Evolutionary conservation across 805 yeast genomes (phyloP), one percentile per base, ranked within the genome.

Genomic region (Yamadazyma akitaensis): DNA sequence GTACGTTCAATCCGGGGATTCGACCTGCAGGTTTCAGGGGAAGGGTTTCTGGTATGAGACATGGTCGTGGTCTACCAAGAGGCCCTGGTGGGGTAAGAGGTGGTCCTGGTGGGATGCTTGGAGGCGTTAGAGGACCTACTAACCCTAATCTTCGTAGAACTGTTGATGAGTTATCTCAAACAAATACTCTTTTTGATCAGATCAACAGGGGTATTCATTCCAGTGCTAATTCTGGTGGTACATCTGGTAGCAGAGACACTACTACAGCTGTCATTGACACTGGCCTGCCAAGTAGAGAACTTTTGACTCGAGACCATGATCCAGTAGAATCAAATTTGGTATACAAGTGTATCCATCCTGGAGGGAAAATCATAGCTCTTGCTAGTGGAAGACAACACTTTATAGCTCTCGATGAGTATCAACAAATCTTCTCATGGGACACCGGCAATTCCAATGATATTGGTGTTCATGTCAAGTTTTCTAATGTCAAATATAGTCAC

Each of bases 361-460:
- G 49, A 5, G 41, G 46, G 18, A 67, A 65, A 40, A 69, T 84
- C 41, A 57, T 73, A 2, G 70, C 79, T 7, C 70, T 84, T 2
- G 70, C 81, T 16, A 76, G 86, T 37, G 92, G 92, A 0, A 63
- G 92, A 51, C 66, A 76, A 25, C 89, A 84, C 60, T 74, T 84
- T 44, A 62, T 84, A 12, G 90, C 83, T 0, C 60, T 84, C 39
- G 86, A 82, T 51, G 63, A 70, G 11, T 40, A 62, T 1, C 73
- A 77, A 19, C 56, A 65, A 4, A 49, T 85, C 1, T 83, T 80
- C 74, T 70, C 80, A 1, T 85, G 91, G 91, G 90, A 84, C 59
- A 61, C 70, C 1, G 73, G 74, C 2, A 57, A 54, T 31, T 30
- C 35, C 1, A 45, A 50, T 8, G 50, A 53, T 42, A 31, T 37